Base-by-base conservation (phyloP, 2,329 filamentous ascomycete genomes). In the Diaporthe sp. region DNA sequence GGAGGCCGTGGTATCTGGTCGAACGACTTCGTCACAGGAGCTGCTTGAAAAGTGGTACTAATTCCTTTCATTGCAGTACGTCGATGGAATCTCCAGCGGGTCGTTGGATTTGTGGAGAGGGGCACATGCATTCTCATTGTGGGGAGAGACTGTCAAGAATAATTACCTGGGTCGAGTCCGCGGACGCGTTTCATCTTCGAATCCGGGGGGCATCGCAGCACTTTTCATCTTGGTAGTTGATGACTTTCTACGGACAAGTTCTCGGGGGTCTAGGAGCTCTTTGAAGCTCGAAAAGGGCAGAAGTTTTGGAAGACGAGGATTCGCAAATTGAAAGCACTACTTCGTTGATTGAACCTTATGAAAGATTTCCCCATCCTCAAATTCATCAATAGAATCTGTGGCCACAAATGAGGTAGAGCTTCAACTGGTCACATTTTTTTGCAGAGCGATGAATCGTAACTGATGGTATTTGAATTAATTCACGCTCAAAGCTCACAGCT, bases 41-140 rank as follows among this genome's bases (percentile, higher is more conserved):
- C 33, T 68, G 3, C 33, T 68, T 15, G 64, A 10, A 19, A 54
- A 38, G n/a, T 68, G 64, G 64, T 68, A 54, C 15, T 68, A 15
- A 54, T 54, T 6, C 13, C 17, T 9, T 15, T 17, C 17, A 4
- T 35, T 52, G 33, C 7, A 19, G 50, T 10, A 17, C 22, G 12
- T 17, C 30, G 28, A n/a, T 3, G 30, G 40, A n/a, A 66, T 7
- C 8, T 15, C 5, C 28, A 22, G 9, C 1, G 42, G 25, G 19
- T 8, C 17, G 19, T 13, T 1, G 40, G 19, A 47, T 30, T 8
- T 2, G 4, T 47, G 40, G 7, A 7, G 30, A 28, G 17, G 38
- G 0, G 40, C 38, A 25, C 6, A 8, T 64, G 9, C 38, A 40
- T 40, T 1, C 28, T 28, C 19, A 35, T 3, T 28, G 15, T 42